phyloP scores from a whole-genome alignment of 495 filamentous ascomycete genomes.

The Aspergillus funiculosus region DNA sequence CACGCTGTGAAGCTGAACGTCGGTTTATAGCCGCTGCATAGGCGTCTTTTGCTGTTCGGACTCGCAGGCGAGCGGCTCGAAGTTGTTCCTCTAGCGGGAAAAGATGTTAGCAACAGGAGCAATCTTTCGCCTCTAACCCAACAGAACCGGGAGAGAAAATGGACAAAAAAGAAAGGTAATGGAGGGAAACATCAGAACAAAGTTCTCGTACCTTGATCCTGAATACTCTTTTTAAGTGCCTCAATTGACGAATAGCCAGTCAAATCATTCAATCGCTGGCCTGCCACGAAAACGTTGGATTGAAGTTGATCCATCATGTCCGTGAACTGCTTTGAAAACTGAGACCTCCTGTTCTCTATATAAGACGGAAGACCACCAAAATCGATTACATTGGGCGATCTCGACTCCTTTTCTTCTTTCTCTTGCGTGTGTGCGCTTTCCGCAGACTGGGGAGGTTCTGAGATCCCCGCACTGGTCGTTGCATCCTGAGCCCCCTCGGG shows the following conservation, averaged over 20 bases:
- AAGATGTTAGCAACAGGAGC: neutral
- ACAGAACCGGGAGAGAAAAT: too few species aligned
- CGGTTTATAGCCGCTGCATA: conserved; percentile 74
- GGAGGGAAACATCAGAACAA: neutral
- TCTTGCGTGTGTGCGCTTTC: conserved; percentile 7
- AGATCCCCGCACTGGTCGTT: conserved; percentile 23
- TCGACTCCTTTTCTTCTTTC: conserved; percentile 9
- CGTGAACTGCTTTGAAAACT: conserved; percentile 66
- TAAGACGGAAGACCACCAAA: conserved; percentile 69
- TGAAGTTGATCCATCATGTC: conserved; percentile 84
- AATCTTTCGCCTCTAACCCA: neutral
- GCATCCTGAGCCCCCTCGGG: conserved; percentile 18
- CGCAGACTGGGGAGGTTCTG: conserved; percentile 12
- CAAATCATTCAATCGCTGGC: conserved; percentile 83
- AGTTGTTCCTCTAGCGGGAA: conserved; percentile 53
- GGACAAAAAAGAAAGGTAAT: too few species aligned
- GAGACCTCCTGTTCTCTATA: conserved; percentile 63
- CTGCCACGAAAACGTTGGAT: conserved; percentile 73
- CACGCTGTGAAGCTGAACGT: conserved; percentile 82
- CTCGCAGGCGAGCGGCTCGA: conserved; percentile 53
- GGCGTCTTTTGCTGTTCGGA: conserved; percentile 63
- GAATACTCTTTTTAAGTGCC: conserved; percentile 70
- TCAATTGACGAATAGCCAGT: conserved; percentile 96
- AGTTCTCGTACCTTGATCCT: conserved; percentile 49
- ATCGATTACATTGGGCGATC: conserved; percentile 3